A percentile compares a stretch with the other conserved stretches of the same genome.
Evolutionary conservation across 257 asterid species (phyloP).

Genomic region (Solanum corneliomulleri): DNA sequence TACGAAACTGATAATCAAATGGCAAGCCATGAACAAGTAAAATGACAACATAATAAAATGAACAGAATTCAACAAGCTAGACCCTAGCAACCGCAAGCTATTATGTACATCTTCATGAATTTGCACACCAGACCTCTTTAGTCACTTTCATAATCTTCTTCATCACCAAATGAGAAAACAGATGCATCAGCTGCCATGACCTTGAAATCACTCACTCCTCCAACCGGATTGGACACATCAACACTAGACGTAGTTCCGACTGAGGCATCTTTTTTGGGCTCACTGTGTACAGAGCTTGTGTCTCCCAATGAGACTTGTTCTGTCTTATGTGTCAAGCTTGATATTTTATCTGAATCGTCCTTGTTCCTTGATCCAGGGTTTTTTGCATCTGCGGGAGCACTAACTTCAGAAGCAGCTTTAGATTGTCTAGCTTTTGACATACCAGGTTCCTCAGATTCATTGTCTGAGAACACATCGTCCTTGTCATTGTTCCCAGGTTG

Average conservation of each 20-base stretch:
- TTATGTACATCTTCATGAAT: not conserved
- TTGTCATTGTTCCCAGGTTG: constrained; percentile 17
- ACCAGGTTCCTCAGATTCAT: constrained; percentile 37
- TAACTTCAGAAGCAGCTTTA: constrained; percentile 18
- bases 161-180: constrained; percentile 87
- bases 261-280: constrained; percentile 28
- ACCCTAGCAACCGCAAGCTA: not conserved
- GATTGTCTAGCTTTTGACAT: constrained; percentile 24
- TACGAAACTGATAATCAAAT: not conserved
- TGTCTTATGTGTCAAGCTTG: constrained; percentile 30
- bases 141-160: constrained; percentile 86
- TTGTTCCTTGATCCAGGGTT: constrained; percentile 12
- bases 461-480: constrained; percentile 64
- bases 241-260: constrained; percentile 9
- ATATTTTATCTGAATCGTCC: constrained; percentile 22
- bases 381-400: constrained; percentile 7
- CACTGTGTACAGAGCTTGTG: constrained; percentile 18
- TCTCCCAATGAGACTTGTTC: constrained; percentile 46
- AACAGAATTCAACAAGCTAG: not conserved
- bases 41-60: not conserved
- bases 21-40: not conserved
- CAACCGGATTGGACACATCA: constrained; percentile 22
- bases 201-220: constrained; percentile 73
- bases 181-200: constrained; percentile 98
- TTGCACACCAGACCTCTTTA: constrained; percentile 4